Percentiles rank a stretch among this genome's conserved stretches.
These are phyloP conservation scores for Cinchona pubescens DNA, from an alignment of 257 asterid species.

Conservation along the genomic window DNA sequence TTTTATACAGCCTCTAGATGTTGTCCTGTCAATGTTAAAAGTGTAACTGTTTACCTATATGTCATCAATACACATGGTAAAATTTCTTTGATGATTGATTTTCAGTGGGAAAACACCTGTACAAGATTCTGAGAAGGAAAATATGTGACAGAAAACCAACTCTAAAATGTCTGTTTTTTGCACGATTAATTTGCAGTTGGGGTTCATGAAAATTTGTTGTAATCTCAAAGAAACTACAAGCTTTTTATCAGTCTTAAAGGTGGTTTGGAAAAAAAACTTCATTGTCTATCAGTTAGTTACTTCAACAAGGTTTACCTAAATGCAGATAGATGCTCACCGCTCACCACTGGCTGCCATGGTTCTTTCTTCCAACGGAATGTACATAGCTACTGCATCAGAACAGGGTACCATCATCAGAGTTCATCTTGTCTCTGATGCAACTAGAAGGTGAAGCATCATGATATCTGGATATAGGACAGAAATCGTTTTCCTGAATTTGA, in stretches of 20 bases:
- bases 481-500: neutral
- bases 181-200: neutral
- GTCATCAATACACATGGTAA: neutral
- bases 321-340: conserved; percentile 2
- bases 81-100: neutral
- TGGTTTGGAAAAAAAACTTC: neutral
- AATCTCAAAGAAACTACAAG: neutral
- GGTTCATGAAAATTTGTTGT: neutral
- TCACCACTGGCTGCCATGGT: neutral
- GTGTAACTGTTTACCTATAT: neutral
- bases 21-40: neutral
- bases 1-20: neutral
- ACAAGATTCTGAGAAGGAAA: neutral
- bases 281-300: neutral
- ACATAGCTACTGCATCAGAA: conserved; percentile 62
- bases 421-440: conserved; percentile 81
- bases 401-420: conserved; percentile 92
- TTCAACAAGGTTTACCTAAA: neutral
- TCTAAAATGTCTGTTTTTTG: no score
- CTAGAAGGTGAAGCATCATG: conserved; percentile 60
- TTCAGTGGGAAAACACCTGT: no score
- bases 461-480: neutral
- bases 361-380: neutral
- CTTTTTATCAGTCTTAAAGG: neutral
- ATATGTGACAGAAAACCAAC: no score